phyloP scores from a whole-genome alignment of 129 eudicot genomes.

The Calendula officinalis region DNA sequence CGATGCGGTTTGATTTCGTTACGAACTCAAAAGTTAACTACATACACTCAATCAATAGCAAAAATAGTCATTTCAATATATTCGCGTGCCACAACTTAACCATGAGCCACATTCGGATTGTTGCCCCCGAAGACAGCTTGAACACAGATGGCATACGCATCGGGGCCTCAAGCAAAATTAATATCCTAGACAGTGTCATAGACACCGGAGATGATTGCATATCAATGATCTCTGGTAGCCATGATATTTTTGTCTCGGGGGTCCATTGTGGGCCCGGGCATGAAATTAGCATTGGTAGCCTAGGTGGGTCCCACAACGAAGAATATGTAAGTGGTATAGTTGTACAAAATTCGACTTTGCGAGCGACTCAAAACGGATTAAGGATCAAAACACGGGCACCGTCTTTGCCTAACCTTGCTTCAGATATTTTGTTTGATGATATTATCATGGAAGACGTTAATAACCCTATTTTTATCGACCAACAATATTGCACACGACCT shows the following conservation, averaged over 20 bases:
- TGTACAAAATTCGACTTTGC: slow-evolving; percentile 40
- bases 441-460: slow-evolving; percentile 48
- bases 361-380: slow-evolving; percentile 58
- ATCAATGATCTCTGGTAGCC: slow-evolving; percentile 47
- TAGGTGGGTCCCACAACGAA: slow-evolving; percentile 34
- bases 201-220: slow-evolving; percentile 81
- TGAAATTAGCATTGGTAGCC: slow-evolving; percentile 84
- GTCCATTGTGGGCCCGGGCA: slow-evolving; percentile 89
- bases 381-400: slow-evolving; percentile 78
- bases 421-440: slow-evolving; percentile 41
- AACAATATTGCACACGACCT: slow-evolving; percentile 56
- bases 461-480: slow-evolving; percentile 74
- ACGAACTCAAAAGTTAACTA: slow-evolving; percentile 39
- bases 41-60: slow-evolving; percentile 51
- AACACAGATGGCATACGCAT: slow-evolving; percentile 77
- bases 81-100: slow-evolving; percentile 46
- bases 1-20: slow-evolving; percentile 61
- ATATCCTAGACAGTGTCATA: slow-evolving; percentile 32
- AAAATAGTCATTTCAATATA: slow-evolving; percentile 51
- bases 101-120: slow-evolving; percentile 36
- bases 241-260: slow-evolving; percentile 22
- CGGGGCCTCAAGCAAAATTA: slow-evolving; percentile 44
- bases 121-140: slow-evolving; percentile 45
- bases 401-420: slow-evolving; percentile 34
- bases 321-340: slow-evolving; percentile 40